Percentiles rank a stretch among this genome's conserved stretches.
phyloP scores from a whole-genome alignment of 2,329 filamentous ascomycete species.

The Trichophaea hybrida region DNA sequence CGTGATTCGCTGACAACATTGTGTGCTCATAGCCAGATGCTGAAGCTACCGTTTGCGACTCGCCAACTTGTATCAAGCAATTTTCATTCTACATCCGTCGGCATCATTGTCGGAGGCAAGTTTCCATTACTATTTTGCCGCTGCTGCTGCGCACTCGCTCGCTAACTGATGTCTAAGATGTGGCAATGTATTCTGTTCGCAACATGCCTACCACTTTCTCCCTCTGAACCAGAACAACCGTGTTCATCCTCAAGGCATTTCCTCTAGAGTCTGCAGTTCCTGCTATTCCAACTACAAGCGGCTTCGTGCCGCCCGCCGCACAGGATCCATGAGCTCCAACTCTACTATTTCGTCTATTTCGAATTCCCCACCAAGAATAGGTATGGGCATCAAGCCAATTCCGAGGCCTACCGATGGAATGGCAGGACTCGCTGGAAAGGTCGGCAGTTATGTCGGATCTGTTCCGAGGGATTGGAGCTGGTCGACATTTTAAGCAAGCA shows the following conservation, averaged over 20 bases:
- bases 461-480: slow-evolving; percentile 28
- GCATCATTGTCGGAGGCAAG: slow-evolving; percentile 26
- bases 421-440: slow-evolving; percentile 9
- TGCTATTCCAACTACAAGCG: slow-evolving; percentile 26
- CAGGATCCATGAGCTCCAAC: slow-evolving; percentile 24
- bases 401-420: not conserved
- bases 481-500: slow-evolving; percentile 24
- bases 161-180: slow-evolving; percentile 19
- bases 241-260: slow-evolving; percentile 25
- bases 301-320: slow-evolving; percentile 23
- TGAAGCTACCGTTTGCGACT: slow-evolving; percentile 25
- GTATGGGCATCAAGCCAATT: slow-evolving; percentile 15
- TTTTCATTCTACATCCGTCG: slow-evolving; percentile 26
- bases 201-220: slow-evolving; percentile 25
- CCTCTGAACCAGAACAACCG: slow-evolving; percentile 24
- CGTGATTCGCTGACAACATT: too few relatives aligned
- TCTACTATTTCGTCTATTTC: slow-evolving; percentile 19
- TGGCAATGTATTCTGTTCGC: slow-evolving; percentile 27
- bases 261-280: slow-evolving; percentile 24
- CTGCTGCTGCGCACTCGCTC: not conserved
- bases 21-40: slow-evolving; percentile 20
- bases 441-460: slow-evolving; percentile 27
- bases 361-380: slow-evolving; percentile 12
- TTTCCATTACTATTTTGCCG: not conserved
- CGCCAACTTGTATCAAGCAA: slow-evolving; percentile 24